Base-by-base conservation (phyloP, 163 green algal species). In the Trebouxia gelatinosa region DNA sequence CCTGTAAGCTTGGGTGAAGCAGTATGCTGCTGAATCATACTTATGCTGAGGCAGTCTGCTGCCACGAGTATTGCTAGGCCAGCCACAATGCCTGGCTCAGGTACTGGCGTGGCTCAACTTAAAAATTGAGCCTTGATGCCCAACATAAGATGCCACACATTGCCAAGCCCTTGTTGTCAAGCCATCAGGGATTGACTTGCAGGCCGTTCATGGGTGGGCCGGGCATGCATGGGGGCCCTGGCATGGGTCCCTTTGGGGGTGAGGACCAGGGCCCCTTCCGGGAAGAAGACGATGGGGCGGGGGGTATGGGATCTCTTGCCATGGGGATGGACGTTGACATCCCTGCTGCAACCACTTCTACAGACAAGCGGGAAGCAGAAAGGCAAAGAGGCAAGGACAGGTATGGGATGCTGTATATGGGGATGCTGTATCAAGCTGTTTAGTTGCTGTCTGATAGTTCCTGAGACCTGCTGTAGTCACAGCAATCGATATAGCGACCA, bases 271-370 rank as follows among this genome's bases (percentile, higher is more conserved):
- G n/a, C n/a, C n/a, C n/a, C n/a, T 72, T 72, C 40, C 39, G 43
- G 40, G 19, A 34, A 4, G 40, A 76, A 19, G 68, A 76, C 48
- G 28, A 38, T 3, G 68, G 28, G 2, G 40, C 28, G 31, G 68
- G 68, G 28, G 46, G 46, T 62, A 3, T 19, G 23, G 48, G 48
- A 23, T 17, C 46, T 17, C 68, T 76, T 11, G 68, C 68, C 29
- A 76, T 76, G 68, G 68, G 68, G 3, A 76, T 76, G 68, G 68
- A 76, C 40, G 68, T 76, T 11, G 68, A 76, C 28, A 61, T 62
- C 29, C 68, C 68, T 46, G 40, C 68, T 46, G 40, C 68, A 39
- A 43, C n/a, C 28, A 62, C 29, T 19, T 38, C 68, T 31, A 43
- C 32, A 19, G 68, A 76, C 68, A 50, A 37, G 35, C 31, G 64